A percentile compares a stretch with the other conserved stretches of the same genome.
Conservation (phyloP, 2,329 filamentous ascomycete genomes). For the Fusarium pininemorale region DNA sequence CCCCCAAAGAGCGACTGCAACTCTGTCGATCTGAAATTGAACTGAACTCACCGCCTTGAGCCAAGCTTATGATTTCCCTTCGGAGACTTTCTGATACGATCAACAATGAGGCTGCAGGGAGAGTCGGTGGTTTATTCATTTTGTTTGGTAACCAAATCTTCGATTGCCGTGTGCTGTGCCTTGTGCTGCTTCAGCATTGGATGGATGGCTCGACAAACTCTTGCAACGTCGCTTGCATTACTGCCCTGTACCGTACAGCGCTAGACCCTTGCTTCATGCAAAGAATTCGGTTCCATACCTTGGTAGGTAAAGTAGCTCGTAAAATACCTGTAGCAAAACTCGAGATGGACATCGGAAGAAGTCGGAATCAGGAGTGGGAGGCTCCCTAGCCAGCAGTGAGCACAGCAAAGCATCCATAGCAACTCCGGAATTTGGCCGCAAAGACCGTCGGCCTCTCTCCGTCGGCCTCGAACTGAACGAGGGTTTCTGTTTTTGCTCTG, state of each 20-base stretch:
- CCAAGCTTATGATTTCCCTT: constrained; percentile 2
- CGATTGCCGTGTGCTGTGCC: constrained; percentile 8
- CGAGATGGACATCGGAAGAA: constrained; percentile 29
- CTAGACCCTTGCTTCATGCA: constrained; percentile 33
- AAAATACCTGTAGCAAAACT: constrained; percentile 21
- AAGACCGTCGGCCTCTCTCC: constrained; percentile 23
- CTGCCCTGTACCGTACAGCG: constrained; percentile 6
- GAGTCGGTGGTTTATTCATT: constrained; percentile 33
- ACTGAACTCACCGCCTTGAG: constrained; percentile 33
- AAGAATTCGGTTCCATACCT: constrained; percentile 9
- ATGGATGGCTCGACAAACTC: constrained; percentile 23
- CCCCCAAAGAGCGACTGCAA: constrained; percentile 15
- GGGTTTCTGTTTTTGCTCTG: background rate
- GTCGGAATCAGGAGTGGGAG: constrained; percentile 30
- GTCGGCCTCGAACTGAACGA: constrained; percentile 6
- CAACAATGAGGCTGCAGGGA: background rate
- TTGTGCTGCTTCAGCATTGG: background rate
- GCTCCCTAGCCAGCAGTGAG: background rate
- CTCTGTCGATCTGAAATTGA: constrained; percentile 22
- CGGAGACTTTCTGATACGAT: constrained; percentile 1
- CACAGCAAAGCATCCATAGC: background rate
- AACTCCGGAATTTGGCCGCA: constrained; percentile 23
- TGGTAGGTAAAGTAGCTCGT: constrained; percentile 20
- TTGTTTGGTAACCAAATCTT: constrained; percentile 36
- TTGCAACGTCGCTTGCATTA: constrained; percentile 34